A percentile compares a stretch with the other conserved stretches of the same genome.
Conservation (phyloP, 768 basidiomycete species). For the Dacryopinax primogenitus region DNA sequence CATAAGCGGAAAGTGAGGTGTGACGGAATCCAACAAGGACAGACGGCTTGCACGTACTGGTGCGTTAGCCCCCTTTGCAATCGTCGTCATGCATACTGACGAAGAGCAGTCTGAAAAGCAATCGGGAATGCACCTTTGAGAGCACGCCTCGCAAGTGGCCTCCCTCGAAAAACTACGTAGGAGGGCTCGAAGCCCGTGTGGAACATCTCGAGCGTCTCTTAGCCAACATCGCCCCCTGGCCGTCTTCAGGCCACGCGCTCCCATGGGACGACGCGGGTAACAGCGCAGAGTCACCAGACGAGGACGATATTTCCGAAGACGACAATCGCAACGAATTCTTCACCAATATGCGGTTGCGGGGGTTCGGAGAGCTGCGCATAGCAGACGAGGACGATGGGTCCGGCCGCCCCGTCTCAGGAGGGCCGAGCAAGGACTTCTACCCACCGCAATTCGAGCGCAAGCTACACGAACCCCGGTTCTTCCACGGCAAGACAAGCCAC, state of each 20-base stretch:
- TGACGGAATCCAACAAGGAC: conserved; percentile 2
- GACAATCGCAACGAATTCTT: conserved; percentile 2
- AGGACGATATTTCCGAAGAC: neutral
- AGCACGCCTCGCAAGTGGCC: conserved; percentile 7
- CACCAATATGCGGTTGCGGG: neutral
- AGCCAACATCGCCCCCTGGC: conserved; percentile 6
- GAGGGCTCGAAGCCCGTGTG: neutral
- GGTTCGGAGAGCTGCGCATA: neutral
- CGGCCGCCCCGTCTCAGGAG: neutral
- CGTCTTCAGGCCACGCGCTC: neutral
- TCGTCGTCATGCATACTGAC: neutral
- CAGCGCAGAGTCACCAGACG: neutral
- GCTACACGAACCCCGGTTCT: conserved; percentile 1
- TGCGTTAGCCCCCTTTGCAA: neutral
- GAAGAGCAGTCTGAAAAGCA: neutral
- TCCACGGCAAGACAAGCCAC: conserved; percentile 7
- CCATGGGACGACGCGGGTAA: conserved; percentile 7
- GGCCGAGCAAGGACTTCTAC: neutral
- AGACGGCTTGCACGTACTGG: conserved; percentile 7
- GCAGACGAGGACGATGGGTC: neutral
- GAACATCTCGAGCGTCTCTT: conserved; percentile 1
- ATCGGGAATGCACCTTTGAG: neutral
- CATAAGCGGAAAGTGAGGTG: conserved; percentile 1
- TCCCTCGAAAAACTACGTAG: conserved; percentile 5
- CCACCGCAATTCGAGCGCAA: neutral